phyloP scores from a whole-genome alignment of 805 yeast species.

The Metschnikowia cerradonensis region DNA sequence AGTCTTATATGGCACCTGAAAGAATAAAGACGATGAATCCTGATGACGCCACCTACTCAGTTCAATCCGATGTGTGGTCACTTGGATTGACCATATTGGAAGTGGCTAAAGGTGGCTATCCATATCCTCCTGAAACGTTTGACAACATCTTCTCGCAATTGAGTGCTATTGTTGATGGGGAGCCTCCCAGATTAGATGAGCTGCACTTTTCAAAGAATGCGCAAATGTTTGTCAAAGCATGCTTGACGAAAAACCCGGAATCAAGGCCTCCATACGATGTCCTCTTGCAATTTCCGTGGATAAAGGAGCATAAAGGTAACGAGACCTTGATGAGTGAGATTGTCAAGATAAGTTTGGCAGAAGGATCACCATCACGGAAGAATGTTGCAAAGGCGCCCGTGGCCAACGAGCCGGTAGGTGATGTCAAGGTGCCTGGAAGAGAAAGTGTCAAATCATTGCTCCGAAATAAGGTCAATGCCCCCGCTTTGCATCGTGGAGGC shows the following conservation, averaged over 20 bases:
- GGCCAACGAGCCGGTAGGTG: slow-evolving; percentile 5
- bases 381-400: slow-evolving; percentile 18
- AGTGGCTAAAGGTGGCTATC: slow-evolving; percentile 86
- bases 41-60: slow-evolving; percentile 78
- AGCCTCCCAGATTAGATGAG: slow-evolving; percentile 25
- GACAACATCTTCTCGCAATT: slow-evolving; percentile 88
- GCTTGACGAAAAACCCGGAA: slow-evolving; percentile 76
- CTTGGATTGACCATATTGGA: slow-evolving; percentile 83
- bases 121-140: slow-evolving; percentile 94
- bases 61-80: slow-evolving; percentile 95
- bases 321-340: slow-evolving; percentile 28
- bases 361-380: slow-evolving; percentile 7
- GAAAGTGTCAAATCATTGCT: slow-evolving; percentile 39
- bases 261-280: slow-evolving; percentile 77
- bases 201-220: slow-evolving; percentile 64
- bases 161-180: slow-evolving; percentile 74
- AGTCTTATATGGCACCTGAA: slow-evolving; percentile 98
- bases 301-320: slow-evolving; percentile 44
- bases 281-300: slow-evolving; percentile 81
- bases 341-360: slow-evolving; percentile 21
- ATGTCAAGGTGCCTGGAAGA: slow-evolving; percentile 11
- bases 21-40: slow-evolving; percentile 74
- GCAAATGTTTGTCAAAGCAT: slow-evolving; percentile 69
- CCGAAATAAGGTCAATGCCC: slow-evolving; percentile 39
- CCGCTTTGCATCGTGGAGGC: slow-evolving; percentile 44